Base-by-base conservation (phyloP, 169 alveolate species). In the Ichthyophthirius multifiliis region DNA sequence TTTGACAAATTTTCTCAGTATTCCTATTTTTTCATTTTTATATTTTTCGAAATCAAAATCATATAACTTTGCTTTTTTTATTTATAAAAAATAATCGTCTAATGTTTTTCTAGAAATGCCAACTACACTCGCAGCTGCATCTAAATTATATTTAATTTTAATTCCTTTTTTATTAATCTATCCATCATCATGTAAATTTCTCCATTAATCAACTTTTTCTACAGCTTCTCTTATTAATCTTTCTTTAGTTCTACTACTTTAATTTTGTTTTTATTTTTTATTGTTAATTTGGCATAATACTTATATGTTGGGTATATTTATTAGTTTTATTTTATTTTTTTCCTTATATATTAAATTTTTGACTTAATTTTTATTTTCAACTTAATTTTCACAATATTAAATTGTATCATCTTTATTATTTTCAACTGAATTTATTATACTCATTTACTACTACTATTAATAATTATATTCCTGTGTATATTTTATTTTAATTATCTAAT, bases 51-150 rank as follows among this genome's bases (percentile, higher is more conserved):
- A 86, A 76, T 86, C 86, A 65, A 86, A 86, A 32, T 86, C 86
- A 67, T 47, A 63, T 45, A 76, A 39, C 67, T 84, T 74, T 23
- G 88, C 92, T 20, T 81, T 41, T 63, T 91, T 86, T 15, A 86
- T 46, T 75, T 86, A 83, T 39, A 86, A 75, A 39, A 76, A 79
- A 74, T 86, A 86, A 83, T 86, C 92, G 82, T 86, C 92, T 30
- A 82, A 83, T 55, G 89, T 83, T 79, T 86, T 86, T 78, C 83
- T 83, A 34, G 89, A 76, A 63, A 86, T 83, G 37, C 74, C 85
- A 27, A 86, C 27, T 0, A n/a, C 43, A 9, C 41, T 18, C 3
- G 77, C 77, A 41, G 77, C 77, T 18, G 20, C 62, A 41, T 67
- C 77, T n/a, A 67, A 20, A 67, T 67, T 67, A 16, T 37, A 67